phyloP scores from a whole-genome alignment of 495 filamentous ascomycete species.

The Trichoderma virens region DNA sequence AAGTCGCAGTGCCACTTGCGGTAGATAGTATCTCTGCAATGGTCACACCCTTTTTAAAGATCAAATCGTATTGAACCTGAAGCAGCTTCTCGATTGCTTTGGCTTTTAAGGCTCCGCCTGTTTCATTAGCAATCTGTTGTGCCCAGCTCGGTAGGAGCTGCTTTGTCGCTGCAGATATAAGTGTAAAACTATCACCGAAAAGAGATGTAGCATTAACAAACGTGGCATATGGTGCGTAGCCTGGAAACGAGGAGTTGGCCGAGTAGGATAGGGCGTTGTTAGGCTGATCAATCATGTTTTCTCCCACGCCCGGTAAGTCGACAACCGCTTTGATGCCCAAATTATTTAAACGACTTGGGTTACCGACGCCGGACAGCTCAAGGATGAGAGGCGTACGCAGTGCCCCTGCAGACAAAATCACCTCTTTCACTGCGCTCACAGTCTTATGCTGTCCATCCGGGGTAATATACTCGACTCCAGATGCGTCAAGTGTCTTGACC shows the following conservation, averaged over 20 bases:
- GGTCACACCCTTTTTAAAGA: constrained; percentile 37
- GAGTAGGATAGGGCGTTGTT: constrained; percentile 18
- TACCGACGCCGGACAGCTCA: constrained; percentile 52
- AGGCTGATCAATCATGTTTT: constrained; percentile 49
- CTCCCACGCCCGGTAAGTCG: constrained; percentile 49
- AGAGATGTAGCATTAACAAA: constrained; percentile 26
- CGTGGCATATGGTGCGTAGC: constrained; percentile 20
- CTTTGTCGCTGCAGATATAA: constrained; percentile 15
- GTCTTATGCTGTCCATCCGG: constrained; percentile 19
- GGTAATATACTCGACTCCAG: constrained; percentile 28
- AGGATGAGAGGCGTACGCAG: constrained; percentile 52
- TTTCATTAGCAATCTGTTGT: constrained; percentile 20
- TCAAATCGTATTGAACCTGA: constrained; percentile 32
- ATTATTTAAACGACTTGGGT: constrained; percentile 32
- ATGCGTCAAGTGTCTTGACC: constrained; percentile 19
- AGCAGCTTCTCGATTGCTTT: constrained; percentile 29
- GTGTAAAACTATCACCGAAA: constrained; percentile 19
- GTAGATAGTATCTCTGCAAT: constrained; percentile 33
- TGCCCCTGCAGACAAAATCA: constrained; percentile 51
- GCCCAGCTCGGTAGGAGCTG: constrained; percentile 25
- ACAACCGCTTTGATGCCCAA: constrained; percentile 39
- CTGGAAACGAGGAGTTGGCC: constrained; percentile 12
- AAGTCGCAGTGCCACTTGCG: constrained; percentile 17
- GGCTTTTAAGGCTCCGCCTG: constrained; percentile 20
- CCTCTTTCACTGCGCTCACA: constrained; percentile 43